Base-by-base conservation (phyloP, 23 red algal genomes). In the Gracilariopsis chorda region DNA sequence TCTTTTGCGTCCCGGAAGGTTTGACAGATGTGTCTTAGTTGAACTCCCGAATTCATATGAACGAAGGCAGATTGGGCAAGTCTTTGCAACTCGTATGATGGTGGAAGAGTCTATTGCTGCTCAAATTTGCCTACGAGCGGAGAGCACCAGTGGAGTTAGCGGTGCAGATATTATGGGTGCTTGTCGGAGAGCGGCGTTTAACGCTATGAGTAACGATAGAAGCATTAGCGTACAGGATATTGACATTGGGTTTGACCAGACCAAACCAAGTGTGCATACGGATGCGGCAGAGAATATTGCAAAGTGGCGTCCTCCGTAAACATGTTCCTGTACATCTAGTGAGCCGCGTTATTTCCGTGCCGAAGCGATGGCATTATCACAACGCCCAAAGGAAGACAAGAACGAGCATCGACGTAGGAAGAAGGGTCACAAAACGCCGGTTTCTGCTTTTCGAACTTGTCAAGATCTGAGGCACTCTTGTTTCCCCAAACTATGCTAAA, bases 1-100 rank as follows among this genome's bases (percentile, higher is more conserved):
- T 6, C 88, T 99, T 47, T 46, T 99, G 47, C 89, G 97, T n/a
- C 93, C 97, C 16, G 97, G 97, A n/a, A 83, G 97, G 14, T 77
- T 99, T 62, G 97, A 96, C 70, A 69, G 71, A 35, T 94, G 95
- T 36, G 93, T 99, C 32, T 84, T 96, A 36, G 92, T 99, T 51
- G 52, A 75, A 21, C 30, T 96, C 23, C 97, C 97, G 8, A 85
- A 91, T 1, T 23, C 65, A 13, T 36, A 60, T 24, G 72, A 55
- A 51, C 85, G 85, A n/a, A 51, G 19, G 35, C 32, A 67, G n/a
- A 89, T 89, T 8, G 85, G 35, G 2, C 5, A 23, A 13, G 69
- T 89, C 4, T 89, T 73, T 77, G 69, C 85, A 45, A 19, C 24
- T 2, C 65, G 51, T 3, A 75, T 89, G 85, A 4, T 29, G 11